Conservation (phyloP, 2,329 filamentous ascomycete genomes). For the Colletotrichum orbiculare region DNA sequence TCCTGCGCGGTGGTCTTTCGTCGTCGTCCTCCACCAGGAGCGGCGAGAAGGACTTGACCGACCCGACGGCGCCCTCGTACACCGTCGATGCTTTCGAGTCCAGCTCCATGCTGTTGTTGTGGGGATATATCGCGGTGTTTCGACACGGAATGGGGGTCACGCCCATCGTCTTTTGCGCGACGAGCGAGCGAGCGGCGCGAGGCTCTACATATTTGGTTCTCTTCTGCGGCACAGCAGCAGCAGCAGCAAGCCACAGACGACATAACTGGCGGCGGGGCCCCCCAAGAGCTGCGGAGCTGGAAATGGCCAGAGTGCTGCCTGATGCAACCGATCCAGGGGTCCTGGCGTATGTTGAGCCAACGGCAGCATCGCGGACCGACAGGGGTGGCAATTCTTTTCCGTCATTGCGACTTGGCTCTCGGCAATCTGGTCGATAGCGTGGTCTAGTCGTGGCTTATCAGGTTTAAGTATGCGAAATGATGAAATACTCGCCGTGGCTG, state of each 20-base stretch:
- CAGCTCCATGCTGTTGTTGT: neutral
- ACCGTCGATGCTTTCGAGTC: neutral
- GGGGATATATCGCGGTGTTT: neutral
- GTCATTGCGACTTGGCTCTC: no score
- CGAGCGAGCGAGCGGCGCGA: no score
- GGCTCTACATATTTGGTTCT: no score
- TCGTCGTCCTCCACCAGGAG: conserved; percentile 13
- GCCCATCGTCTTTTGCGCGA: neutral
- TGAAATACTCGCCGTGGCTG: no score
- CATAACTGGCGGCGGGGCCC: neutral
- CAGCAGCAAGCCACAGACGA: neutral
- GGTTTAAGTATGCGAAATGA: no score
- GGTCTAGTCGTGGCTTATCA: no score
- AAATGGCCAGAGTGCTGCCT: conserved; percentile 8
- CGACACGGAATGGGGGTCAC: neutral
- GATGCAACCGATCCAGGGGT: neutral
- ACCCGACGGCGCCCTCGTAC: neutral
- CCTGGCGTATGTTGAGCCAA: no score
- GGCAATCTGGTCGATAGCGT: no score
- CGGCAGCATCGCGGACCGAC: no score
- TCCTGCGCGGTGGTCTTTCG: neutral
- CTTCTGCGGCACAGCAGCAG: neutral
- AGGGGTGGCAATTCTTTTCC: no score
- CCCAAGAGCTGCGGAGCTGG: neutral
- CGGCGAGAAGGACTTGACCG: conserved; percentile 11